Base-by-base conservation (phyloP, 352 stramenopile genomes). In the Globisporangium canariense region DNA sequence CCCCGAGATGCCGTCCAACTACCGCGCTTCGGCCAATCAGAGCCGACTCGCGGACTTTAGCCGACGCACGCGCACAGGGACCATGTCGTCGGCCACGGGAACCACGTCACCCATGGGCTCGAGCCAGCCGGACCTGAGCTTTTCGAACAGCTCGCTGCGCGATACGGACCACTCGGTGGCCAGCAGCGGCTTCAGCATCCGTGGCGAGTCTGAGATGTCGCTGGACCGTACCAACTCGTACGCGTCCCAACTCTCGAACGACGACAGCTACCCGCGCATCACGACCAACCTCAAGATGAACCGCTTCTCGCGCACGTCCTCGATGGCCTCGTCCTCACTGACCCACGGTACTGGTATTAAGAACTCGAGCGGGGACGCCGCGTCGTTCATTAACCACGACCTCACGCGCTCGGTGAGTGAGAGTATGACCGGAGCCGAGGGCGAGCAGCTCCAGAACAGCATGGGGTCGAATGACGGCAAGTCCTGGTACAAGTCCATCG, bases 401-500 rank as follows among this genome's bases (percentile, higher is more conserved):
- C 50, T 62, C 41, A 62, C 57, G 30, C 56, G 56, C 10, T 60
- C 60, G 5, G 50, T 22, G 22, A 60, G 50, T 20, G 30, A 50
- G 25, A 51, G 3, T 7, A 43, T 22, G 4, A 43, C 38, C 13
- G 20, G 5, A 8, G 20, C 4, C 9, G 38, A 41, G 2, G 47
- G 38, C 22, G 5, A 20, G 36, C 62, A 58, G 55, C 34, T 40
- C n/a, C 45, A 47, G 32, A 45, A 20, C 52, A 67, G 52, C 9
- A 28, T 32, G 10, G 61, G 11, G 9, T 14, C 52, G n/a, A 40
- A 20, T 30, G 25, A 30, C 57, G 63, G 63, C 57, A 75, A 65
- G 49, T 43, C 32, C 57, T 88, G 76, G 76, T 89, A 89, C 62
- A 82, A 79, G 50, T 68, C 78, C n/a, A 81, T 89, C 63, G 64